Evolutionary conservation across 2,329 filamentous ascomycete species (phyloP), one percentile per base, ranked within the genome.

Genomic region (Westerdykella sp.): DNA sequence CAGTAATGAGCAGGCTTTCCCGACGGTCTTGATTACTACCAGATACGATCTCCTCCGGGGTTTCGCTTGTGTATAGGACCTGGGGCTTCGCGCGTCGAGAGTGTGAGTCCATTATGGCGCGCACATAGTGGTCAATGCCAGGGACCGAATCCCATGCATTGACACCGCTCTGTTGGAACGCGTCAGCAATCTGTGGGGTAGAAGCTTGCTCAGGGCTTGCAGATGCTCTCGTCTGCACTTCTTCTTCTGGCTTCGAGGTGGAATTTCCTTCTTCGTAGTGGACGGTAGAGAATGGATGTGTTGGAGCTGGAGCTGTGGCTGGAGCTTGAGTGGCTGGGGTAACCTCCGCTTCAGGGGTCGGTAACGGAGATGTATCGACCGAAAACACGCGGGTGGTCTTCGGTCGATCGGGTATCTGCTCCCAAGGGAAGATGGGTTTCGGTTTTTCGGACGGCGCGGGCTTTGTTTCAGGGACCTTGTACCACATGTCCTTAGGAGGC

Each of bases 81-180:
- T 74, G 48, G 9, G 55, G 52, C 49, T 71, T 73, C 41, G 65
- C 74, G 46, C 73, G 75, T 44, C 74, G 76, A 59, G 79, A 76
- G 63, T 83, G 81, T 55, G 85, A 81, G 4, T 67, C 62, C 41
- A 70, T 69, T 43, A 95, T 73, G 41, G 80, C 77, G 50, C 87
- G 85, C 42, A 97, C 86, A 62, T 96, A 98, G 50, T 80, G 79
- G 57, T 87, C 83, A 56, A 98, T 98, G 52, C 87, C 85, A 11
- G 87, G 86, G 41, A 94, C 79, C 41, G 87, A 86, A 58, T 98
- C 93, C 93, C 93, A 98, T 13, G 88, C 90, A 66, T 97, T 98
- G 41, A 51, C 59, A 40, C 41, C 61, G 28, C 75, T 79, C 37
- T 81, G 78, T n/a, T 80, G 74, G 63, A 85, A 95, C 37, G 83